A percentile compares a stretch with the other conserved stretches of the same genome.
Evolutionary conservation across 208 protist genomes (phyloP).

Genomic region (Leishmania tarentolae): DNA sequence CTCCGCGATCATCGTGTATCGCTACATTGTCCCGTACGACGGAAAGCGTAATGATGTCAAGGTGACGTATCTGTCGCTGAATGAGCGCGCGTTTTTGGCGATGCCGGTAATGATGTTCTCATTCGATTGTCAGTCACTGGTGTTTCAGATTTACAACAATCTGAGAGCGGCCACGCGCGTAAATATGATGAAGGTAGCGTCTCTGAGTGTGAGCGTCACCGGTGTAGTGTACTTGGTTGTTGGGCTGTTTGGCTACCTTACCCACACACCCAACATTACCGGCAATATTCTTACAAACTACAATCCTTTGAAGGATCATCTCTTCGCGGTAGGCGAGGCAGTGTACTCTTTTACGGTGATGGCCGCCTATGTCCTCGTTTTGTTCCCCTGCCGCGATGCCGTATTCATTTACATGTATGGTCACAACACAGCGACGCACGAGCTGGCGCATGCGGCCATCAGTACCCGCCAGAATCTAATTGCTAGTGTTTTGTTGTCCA

Average conservation of each 20-base stretch:
- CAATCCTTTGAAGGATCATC: conserved; percentile 52
- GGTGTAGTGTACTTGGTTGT: conserved; percentile 56
- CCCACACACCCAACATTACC: conserved; percentile 49
- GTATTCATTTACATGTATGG: conserved; percentile 83
- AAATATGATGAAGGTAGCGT: conserved; percentile 63
- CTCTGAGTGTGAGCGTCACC: conserved; percentile 49
- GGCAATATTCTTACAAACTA: conserved; percentile 85
- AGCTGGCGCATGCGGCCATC: conserved; percentile 42
- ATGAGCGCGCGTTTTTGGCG: conserved; percentile 44
- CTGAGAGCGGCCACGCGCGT: conserved; percentile 51
- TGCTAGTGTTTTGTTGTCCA: conserved; percentile 60
- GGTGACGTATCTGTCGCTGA: conserved; percentile 35
- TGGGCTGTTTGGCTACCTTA: conserved; percentile 77
- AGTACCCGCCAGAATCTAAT: conserved; percentile 51
- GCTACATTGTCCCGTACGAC: conserved; percentile 53
- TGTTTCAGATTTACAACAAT: conserved; percentile 76
- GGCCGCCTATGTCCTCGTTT: conserved; percentile 69
- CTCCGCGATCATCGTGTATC: conserved; percentile 60
- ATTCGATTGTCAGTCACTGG: conserved; percentile 83
- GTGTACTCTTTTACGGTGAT: conserved; percentile 71
- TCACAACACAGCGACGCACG: conserved; percentile 51
- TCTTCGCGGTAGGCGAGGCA: conserved; percentile 66
- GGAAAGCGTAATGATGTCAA: conserved; percentile 16
- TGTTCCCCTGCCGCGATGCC: conserved; percentile 77
- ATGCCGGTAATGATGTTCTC: conserved; percentile 86